Percentiles rank a stretch among this genome's conserved stretches.
Evolutionary conservation across 2,329 filamentous ascomycete genomes (phyloP).

Genomic region (Nigrospora oryzae): DNA sequence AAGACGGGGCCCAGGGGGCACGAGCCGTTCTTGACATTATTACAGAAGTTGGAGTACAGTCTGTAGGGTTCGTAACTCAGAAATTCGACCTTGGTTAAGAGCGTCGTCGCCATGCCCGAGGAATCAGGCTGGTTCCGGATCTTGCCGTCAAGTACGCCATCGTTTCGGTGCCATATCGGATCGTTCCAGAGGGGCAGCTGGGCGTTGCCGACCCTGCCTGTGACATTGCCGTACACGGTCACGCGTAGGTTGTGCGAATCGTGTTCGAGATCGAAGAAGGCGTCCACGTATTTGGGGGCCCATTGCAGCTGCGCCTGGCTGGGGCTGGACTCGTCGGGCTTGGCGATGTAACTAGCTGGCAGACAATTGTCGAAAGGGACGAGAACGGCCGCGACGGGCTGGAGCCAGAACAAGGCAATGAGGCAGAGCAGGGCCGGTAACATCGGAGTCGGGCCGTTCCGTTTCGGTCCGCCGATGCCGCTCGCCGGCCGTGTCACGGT

Average conservation of each 20-base stretch:
- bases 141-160: slow-evolving; percentile 60
- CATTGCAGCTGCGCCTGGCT: slow-evolving; percentile 66
- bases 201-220: slow-evolving; percentile 54
- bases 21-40: slow-evolving; percentile 44
- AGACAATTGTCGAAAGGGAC: slow-evolving; percentile 84
- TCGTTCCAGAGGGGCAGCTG: slow-evolving; percentile 49
- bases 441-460: neutral
- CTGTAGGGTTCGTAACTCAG: slow-evolving; percentile 67
- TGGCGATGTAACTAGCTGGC: slow-evolving; percentile 44
- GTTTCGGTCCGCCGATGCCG: too few relatives aligned
- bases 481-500: too few relatives aligned
- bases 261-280: slow-evolving; percentile 57
- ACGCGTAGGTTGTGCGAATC: slow-evolving; percentile 60
- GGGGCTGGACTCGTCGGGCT: slow-evolving; percentile 21
- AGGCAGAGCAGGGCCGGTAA: slow-evolving; percentile 25
- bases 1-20: slow-evolving; percentile 77
- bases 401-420: slow-evolving; percentile 26
- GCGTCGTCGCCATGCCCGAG: slow-evolving; percentile 59
- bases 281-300: slow-evolving; percentile 65
- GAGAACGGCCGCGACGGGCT: slow-evolving; percentile 51
- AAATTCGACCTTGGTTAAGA: slow-evolving; percentile 64
- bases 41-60: slow-evolving; percentile 56
- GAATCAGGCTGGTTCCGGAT: slow-evolving; percentile 55
- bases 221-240: slow-evolving; percentile 86
- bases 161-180: slow-evolving; percentile 53